Evolutionary conservation across 2,329 filamentous ascomycete genomes (phyloP).

Genomic region (Phialophora verrucosa): DNA sequence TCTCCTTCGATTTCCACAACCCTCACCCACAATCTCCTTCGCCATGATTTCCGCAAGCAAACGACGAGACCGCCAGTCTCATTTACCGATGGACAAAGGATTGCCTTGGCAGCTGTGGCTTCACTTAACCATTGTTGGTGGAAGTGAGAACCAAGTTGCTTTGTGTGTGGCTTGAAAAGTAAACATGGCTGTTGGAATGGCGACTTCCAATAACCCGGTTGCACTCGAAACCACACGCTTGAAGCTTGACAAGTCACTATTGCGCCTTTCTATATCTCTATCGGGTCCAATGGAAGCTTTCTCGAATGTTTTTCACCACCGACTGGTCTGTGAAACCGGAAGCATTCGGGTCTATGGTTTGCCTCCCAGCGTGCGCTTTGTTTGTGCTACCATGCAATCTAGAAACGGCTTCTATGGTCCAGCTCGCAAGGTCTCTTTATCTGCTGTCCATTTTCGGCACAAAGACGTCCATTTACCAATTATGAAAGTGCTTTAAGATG

Average conservation of each 20-base stretch:
- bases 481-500: conserved; percentile 18
- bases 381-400: conserved; percentile 26
- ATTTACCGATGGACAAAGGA: background rate
- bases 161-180: background rate
- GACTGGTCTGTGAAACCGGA: conserved; percentile 17
- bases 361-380: conserved; percentile 23
- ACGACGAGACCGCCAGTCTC: background rate
- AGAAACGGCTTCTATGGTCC: conserved; percentile 24
- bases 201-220: background rate
- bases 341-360: conserved; percentile 25
- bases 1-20: background rate
- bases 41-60: background rate
- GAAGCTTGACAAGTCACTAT: background rate
- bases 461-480: conserved; percentile 28
- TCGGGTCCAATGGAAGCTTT: too few species aligned
- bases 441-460: conserved; percentile 31
- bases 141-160: background rate
- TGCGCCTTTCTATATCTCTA: background rate
- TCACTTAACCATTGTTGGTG: background rate
- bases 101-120: background rate
- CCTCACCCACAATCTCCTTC: background rate
- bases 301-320: background rate
- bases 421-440: conserved; percentile 30
- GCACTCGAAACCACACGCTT: background rate
- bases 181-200: background rate